phyloP scores from a whole-genome alignment of 139 green algal species.

The Volvox africanus region DNA sequence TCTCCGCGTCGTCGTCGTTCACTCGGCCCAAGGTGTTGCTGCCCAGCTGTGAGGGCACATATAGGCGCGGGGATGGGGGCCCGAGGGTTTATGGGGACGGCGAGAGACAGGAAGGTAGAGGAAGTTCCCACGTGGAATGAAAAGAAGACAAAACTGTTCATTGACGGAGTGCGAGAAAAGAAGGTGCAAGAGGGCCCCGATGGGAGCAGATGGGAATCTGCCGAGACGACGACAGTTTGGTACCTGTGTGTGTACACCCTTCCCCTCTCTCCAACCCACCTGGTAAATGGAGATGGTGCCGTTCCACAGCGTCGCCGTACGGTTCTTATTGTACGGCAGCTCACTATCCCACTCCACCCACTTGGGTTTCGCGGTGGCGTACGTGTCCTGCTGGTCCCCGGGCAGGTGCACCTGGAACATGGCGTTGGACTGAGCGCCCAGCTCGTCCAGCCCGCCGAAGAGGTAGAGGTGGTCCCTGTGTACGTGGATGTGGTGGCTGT shows the following conservation, averaged over 20 bases:
- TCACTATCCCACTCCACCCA: constrained; percentile 79
- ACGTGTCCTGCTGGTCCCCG: constrained; percentile 53
- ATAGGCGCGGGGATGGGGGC: no score
- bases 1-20: constrained; percentile 75
- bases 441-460: constrained; percentile 83
- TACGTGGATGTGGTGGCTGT: constrained; percentile 72
- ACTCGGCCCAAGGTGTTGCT: constrained; percentile 68
- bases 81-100: not conserved
- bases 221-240: no score
- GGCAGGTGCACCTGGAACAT: constrained; percentile 74
- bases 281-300: constrained; percentile 70
- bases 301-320: constrained; percentile 61
- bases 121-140: no score
- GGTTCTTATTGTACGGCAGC: constrained; percentile 74
- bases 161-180: no score
- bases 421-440: constrained; percentile 70
- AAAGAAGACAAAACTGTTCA: no score
- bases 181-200: no score
- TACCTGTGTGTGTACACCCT: no score
- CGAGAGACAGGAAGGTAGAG: not conserved
- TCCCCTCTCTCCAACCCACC: constrained; percentile 18
- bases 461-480: constrained; percentile 77
- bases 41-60: constrained; percentile 57
- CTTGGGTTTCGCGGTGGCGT: constrained; percentile 63
- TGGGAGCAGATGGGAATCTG: no score